Conservation (phyloP, 495 filamentous ascomycete genomes). For the Tuber magnatum region DNA sequence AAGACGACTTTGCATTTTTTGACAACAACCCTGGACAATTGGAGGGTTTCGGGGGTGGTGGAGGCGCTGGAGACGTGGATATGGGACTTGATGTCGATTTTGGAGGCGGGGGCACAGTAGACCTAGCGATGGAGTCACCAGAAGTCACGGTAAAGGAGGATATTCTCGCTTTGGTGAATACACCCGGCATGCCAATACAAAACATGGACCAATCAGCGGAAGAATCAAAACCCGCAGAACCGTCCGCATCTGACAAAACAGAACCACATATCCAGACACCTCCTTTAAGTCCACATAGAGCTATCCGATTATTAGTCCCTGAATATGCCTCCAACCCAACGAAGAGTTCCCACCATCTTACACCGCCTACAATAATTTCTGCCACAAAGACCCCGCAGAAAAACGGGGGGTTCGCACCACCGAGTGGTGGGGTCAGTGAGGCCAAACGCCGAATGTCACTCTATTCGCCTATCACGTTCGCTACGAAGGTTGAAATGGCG, state of each 20-base stretch:
- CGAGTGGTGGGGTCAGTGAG: constrained; percentile 19
- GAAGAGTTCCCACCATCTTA: constrained; percentile 30
- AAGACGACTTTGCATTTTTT: constrained; percentile 41
- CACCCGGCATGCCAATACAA: constrained; percentile 22
- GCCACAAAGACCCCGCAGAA: constrained; percentile 31
- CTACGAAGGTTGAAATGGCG: constrained; percentile 38
- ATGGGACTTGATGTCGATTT: constrained; percentile 30
- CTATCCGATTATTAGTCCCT: constrained; percentile 36
- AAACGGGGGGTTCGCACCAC: constrained; percentile 16
- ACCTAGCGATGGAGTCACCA: constrained; percentile 34
- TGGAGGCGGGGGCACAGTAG: constrained; percentile 16
- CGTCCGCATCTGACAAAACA: constrained; percentile 15
- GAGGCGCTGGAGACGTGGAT: constrained; percentile 28
- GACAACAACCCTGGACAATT: constrained; percentile 36
- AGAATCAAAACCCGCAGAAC: background rate
- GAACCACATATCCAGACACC: constrained; percentile 38
- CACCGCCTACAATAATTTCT: constrained; percentile 32
- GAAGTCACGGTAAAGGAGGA: constrained; percentile 17
- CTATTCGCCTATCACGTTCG: constrained; percentile 39
- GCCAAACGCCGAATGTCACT: constrained; percentile 35
- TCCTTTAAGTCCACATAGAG: constrained; percentile 37
- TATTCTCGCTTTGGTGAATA: constrained; percentile 19
- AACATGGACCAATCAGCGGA: constrained; percentile 12
- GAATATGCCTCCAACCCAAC: constrained; percentile 32
- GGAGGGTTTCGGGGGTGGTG: constrained; percentile 28